Evolutionary conservation across 805 yeast species (phyloP).

Genomic region (Lachancea dasiensis): DNA sequence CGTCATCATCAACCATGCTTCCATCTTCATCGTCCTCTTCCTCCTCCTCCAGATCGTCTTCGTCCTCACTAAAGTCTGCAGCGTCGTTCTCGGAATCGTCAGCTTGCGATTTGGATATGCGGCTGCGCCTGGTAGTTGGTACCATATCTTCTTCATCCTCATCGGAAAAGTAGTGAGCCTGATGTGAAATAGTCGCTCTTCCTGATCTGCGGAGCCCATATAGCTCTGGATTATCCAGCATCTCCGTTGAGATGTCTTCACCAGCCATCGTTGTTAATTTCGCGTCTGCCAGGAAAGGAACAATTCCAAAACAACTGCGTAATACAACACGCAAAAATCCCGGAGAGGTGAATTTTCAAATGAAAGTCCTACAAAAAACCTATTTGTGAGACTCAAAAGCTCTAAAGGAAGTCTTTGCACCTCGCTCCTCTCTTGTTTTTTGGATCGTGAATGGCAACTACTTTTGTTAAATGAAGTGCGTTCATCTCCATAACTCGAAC

Average conservation of each 20-base stretch:
- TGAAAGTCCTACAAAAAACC: too few species aligned
- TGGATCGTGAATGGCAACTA: too few species aligned
- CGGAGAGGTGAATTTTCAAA: too few species aligned
- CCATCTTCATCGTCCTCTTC: constrained; percentile 27
- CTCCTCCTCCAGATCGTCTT: too few species aligned
- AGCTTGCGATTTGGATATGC: constrained; percentile 29
- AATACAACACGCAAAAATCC: too few species aligned
- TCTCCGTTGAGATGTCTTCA: constrained; percentile 44
- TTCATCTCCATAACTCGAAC: too few species aligned
- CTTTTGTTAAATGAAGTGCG: too few species aligned
- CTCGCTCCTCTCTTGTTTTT: too few species aligned
- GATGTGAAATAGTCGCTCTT: constrained; percentile 42
- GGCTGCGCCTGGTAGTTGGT: constrained; percentile 18
- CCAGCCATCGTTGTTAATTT: constrained; percentile 11
- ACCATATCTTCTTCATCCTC: constrained; percentile 30
- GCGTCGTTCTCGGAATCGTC: constrained; percentile 22
- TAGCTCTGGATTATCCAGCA: constrained; percentile 67
- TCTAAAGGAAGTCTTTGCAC: too few species aligned
- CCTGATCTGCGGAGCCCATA: constrained; percentile 77
- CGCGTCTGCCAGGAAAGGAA: too few species aligned
- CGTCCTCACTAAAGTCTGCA: constrained; percentile 21
- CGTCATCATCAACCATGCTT: constrained; percentile 17
- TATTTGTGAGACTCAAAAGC: too few species aligned
- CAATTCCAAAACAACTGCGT: too few species aligned
- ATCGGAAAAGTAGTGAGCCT: constrained; percentile 22